Evolutionary conservation across 345 rosid genomes (phyloP).

Genomic region (Erysimum cheiranthoides): DNA sequence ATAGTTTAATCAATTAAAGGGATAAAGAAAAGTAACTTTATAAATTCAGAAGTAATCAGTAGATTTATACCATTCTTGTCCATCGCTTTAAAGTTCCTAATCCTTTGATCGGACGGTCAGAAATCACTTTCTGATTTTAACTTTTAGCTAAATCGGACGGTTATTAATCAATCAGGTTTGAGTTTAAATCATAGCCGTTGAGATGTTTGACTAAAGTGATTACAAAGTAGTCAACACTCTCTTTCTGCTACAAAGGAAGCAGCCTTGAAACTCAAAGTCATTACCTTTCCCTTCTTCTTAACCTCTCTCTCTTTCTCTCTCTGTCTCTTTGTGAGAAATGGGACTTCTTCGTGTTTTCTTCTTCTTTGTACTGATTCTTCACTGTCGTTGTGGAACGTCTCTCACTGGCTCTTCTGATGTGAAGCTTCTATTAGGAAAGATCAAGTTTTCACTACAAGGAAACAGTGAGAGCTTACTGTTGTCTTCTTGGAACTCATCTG

Average conservation of each 20-base stretch:
- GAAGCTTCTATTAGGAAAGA: conserved; percentile 71
- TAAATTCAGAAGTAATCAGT: conserved; percentile 43
- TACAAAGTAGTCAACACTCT: conserved; percentile 56
- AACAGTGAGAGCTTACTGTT: conserved; percentile 76
- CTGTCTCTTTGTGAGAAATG: conserved; percentile 37
- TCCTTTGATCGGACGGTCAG: not conserved
- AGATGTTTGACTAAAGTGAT: conserved; percentile 42
- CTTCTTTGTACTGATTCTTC: conserved; percentile 33
- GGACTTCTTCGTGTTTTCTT: conserved; percentile 51
- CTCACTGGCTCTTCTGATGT: conserved; percentile 59
- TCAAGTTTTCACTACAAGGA: conserved; percentile 86
- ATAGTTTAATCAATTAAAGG: conserved; percentile 43
- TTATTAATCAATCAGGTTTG: not conserved
- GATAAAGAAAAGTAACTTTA: conserved; percentile 42
- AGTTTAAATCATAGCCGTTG: conserved; percentile 55
- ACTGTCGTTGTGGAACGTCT: conserved; percentile 24
- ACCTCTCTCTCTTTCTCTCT: conserved; percentile 33
- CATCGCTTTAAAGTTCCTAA: conserved; percentile 23
- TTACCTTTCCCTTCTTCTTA: conserved; percentile 27
- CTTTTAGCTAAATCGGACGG: conserved; percentile 36
- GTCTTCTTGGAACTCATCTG: conserved; percentile 87
- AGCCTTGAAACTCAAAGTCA: conserved; percentile 44
- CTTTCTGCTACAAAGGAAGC: conserved; percentile 47
- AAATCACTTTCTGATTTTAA: conserved; percentile 11
- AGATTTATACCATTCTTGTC: conserved; percentile 43